Evolutionary conservation across 78 protist species (phyloP).

Genomic region (Cavenderia fasciculata): DNA sequence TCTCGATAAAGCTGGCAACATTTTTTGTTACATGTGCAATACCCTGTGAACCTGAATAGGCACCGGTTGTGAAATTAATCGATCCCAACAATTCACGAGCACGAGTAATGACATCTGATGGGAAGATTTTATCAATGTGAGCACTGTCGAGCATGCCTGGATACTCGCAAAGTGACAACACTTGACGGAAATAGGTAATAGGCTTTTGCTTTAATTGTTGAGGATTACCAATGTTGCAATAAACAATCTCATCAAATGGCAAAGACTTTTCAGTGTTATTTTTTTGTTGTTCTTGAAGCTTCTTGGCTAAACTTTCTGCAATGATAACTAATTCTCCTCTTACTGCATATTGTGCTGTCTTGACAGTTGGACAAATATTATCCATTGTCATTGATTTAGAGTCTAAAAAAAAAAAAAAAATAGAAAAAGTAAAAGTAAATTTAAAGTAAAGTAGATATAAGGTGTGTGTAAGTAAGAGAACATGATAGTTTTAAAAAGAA

Average conservation of each 20-base stretch:
- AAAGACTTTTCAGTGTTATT: slow-evolving; percentile 17
- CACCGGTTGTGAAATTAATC: slow-evolving; percentile 84
- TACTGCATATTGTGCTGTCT: slow-evolving; percentile 88
- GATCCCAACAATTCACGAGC: slow-evolving; percentile 50
- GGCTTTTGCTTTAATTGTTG: slow-evolving; percentile 97
- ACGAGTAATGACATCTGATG: slow-evolving; percentile 90
- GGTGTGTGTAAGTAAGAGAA: too few species aligned
- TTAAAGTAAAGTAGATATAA: too few species aligned
- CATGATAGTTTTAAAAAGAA: too few species aligned
- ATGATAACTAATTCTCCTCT: slow-evolving; percentile 87
- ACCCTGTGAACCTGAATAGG: slow-evolving; percentile 97
- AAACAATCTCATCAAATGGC: slow-evolving; percentile 90
- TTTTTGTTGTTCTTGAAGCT: slow-evolving; percentile 20
- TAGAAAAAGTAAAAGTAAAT: too few species aligned
- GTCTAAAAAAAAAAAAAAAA: not conserved
- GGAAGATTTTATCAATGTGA: slow-evolving; percentile 50
- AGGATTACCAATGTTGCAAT: slow-evolving; percentile 99
- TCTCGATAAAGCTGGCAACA: slow-evolving; percentile 94
- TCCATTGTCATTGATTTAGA: slow-evolving; percentile 67
- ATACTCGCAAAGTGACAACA: slow-evolving; percentile 78
- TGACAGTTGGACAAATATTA: slow-evolving; percentile 79
- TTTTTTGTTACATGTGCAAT: slow-evolving; percentile 77
- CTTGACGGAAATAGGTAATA: slow-evolving; percentile 96
- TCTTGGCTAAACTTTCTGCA: slow-evolving; percentile 67
- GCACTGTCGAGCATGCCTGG: slow-evolving; percentile 70